A percentile compares a stretch with the other conserved stretches of the same genome.
Evolutionary conservation across 106 monocot species (phyloP).

Genomic region (Acorus gramineus): DNA sequence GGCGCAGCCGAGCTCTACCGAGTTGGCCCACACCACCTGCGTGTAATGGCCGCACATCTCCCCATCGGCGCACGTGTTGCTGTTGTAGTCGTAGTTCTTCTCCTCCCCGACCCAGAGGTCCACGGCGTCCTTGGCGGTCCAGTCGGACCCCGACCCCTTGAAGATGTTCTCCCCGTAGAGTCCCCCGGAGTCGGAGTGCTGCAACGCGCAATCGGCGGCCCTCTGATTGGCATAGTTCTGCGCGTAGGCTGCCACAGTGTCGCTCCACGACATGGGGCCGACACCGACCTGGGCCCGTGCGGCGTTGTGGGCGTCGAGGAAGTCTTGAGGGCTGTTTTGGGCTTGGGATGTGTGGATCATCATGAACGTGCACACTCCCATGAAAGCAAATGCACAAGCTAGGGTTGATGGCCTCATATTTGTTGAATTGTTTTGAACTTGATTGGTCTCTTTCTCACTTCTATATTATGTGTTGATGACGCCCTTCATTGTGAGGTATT

Average conservation of each 20-base stretch:
- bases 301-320: too few species aligned
- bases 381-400: too few species aligned
- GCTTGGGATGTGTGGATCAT: too few species aligned
- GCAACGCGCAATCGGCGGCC: not conserved
- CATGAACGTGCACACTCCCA: too few species aligned
- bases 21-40: not conserved
- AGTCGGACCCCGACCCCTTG: conserved; percentile 2
- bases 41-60: not conserved
- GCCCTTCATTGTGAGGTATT: too few species aligned
- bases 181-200: conserved; percentile 7
- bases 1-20: not conserved
- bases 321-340: too few species aligned
- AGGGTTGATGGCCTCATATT: too few species aligned
- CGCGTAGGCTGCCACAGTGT: not conserved
- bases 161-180: conserved; percentile 9
- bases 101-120: conserved; percentile 4
- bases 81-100: not conserved
- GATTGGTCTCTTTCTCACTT: too few species aligned
- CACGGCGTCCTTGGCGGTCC: conserved; percentile 5
- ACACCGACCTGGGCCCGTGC: too few species aligned
- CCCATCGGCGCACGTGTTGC: conserved; percentile 3
- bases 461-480: too few species aligned
- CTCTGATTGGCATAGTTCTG: conserved; percentile 7
- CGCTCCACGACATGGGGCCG: too few species aligned
- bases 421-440: too few species aligned